Evolutionary conservation across 1,284 basidiomycete genomes (phyloP).

Genomic region (Clitocybe nebularis): DNA sequence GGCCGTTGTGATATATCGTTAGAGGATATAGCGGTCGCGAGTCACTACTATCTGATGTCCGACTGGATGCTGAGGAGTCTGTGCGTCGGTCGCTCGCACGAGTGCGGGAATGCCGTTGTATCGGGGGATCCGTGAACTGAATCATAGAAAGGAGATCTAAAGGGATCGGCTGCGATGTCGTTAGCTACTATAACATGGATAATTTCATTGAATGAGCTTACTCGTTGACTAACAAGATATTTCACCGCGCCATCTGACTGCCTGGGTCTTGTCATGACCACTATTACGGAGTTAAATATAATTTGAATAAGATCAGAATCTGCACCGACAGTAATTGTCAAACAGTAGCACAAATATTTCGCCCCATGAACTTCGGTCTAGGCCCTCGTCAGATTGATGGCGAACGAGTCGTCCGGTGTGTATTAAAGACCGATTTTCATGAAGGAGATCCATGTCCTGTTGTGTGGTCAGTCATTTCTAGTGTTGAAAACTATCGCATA

Average conservation of each 20-base stretch:
- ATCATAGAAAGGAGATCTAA: slow-evolving; percentile 80
- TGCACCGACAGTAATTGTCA: slow-evolving; percentile 82
- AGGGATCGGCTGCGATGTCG: slow-evolving; percentile 70
- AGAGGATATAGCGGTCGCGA: slow-evolving; percentile 77
- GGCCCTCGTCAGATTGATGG: slow-evolving; percentile 83
- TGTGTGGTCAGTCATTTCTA: background rate
- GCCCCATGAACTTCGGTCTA: slow-evolving; percentile 78
- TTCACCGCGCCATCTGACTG: slow-evolving; percentile 71
- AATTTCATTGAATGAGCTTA: slow-evolving; percentile 32
- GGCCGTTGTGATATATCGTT: slow-evolving; percentile 81
- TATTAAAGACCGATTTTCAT: slow-evolving; percentile 80
- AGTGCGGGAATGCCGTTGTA: slow-evolving; percentile 57
- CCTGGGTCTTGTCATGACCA: slow-evolving; percentile 84
- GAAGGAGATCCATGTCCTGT: slow-evolving; percentile 84
- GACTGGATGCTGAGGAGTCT: slow-evolving; percentile 24
- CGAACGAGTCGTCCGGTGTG: slow-evolving; percentile 79
- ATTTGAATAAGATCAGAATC: background rate
- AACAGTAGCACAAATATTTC: slow-evolving; percentile 87
- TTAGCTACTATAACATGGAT: slow-evolving; percentile 5
- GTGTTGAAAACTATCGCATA: background rate
- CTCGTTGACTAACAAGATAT: slow-evolving; percentile 77
- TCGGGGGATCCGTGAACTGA: slow-evolving; percentile 74
- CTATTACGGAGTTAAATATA: slow-evolving; percentile 33
- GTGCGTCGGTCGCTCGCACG: slow-evolving; percentile 42
- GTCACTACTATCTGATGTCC: slow-evolving; percentile 51